Evolutionary conservation across 192 early-diverging fungal species (phyloP).

Genomic region (Geosiphon pyriformis): DNA sequence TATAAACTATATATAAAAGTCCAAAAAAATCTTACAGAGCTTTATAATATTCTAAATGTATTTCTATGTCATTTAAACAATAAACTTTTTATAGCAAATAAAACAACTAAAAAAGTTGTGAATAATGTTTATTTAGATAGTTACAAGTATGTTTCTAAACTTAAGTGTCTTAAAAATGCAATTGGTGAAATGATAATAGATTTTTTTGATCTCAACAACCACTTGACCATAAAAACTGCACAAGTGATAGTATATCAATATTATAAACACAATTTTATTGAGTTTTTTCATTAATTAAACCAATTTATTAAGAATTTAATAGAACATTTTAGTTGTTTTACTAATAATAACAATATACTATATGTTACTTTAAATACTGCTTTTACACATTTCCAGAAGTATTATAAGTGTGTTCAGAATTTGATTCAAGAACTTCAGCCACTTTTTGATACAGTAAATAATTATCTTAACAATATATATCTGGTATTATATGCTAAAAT

Average conservation of each 20-base stretch:
- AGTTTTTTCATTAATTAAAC: not conserved
- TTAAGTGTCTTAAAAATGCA: conserved; percentile 4
- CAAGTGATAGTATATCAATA: not conserved
- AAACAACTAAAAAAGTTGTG: not conserved
- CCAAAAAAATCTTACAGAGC: not conserved
- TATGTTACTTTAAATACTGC: conserved; percentile 1
- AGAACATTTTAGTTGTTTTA: conserved; percentile 9
- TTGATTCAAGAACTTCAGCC: conserved; percentile 10
- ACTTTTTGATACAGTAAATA: not conserved
- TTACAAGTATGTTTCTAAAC: not conserved
- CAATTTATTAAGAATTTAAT: conserved; percentile 1
- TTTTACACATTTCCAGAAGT: not conserved
- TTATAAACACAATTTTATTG: not conserved
- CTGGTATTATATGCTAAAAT: conserved; percentile 5
- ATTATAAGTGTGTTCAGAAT: conserved; percentile 5
- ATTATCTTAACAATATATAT: conserved; percentile 4
- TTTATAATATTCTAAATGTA: not conserved
- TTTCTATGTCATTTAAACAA: not conserved
- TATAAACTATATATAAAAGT: too few relatives aligned
- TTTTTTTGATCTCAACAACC: conserved; percentile 12
- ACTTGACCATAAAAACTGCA: not conserved
- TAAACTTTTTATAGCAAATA: not conserved
- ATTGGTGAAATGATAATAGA: conserved; percentile 2
- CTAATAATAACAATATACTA: not conserved
- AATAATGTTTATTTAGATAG: not conserved